These are phyloP conservation scores for Chlamydomonas schloesseri DNA, from an alignment of 139 green algal genomes.

Conservation along the genomic window DNA sequence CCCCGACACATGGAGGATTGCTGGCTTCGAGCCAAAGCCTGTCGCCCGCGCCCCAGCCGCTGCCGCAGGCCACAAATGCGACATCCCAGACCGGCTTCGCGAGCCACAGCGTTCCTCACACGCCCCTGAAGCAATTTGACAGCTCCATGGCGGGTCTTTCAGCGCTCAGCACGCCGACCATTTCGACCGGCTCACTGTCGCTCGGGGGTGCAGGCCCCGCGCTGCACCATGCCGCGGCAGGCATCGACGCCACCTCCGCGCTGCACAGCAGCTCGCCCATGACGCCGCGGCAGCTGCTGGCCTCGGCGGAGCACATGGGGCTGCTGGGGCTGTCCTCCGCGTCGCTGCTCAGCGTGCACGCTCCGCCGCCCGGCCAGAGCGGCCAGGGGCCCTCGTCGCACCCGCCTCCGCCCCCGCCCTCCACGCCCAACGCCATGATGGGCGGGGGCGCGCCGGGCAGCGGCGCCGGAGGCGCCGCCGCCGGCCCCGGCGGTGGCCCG, in stretches of 20 bases:
- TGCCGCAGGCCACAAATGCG: neutral
- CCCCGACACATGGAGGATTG: neutral
- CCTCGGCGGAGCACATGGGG: neutral
- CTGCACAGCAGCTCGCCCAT: conserved; percentile 17
- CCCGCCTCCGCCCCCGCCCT: conserved; percentile 3
- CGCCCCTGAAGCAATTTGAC: conserved; percentile 28
- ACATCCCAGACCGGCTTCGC: neutral
- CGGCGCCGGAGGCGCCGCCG: no score
- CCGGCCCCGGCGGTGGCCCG: no score
- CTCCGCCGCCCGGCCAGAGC: neutral
- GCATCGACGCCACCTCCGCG: neutral
- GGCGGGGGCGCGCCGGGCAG: neutral
- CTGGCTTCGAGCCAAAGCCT: neutral
- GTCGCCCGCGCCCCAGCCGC: neutral
- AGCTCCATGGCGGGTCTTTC: neutral
- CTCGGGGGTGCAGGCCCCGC: neutral
- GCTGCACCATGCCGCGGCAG: neutral
- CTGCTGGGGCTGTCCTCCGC: neutral
- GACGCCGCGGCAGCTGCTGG: conserved; percentile 22
- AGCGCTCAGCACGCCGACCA: conserved; percentile 21
- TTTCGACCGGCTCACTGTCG: conserved; percentile 10
- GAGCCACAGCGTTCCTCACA: conserved; percentile 9
- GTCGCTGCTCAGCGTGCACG: conserved; percentile 20
- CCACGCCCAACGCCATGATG: conserved; percentile 5
- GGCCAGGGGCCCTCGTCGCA: neutral